Evolutionary conservation across 306 rosid genomes (phyloP).

Genomic region (Fagus crenata): DNA sequence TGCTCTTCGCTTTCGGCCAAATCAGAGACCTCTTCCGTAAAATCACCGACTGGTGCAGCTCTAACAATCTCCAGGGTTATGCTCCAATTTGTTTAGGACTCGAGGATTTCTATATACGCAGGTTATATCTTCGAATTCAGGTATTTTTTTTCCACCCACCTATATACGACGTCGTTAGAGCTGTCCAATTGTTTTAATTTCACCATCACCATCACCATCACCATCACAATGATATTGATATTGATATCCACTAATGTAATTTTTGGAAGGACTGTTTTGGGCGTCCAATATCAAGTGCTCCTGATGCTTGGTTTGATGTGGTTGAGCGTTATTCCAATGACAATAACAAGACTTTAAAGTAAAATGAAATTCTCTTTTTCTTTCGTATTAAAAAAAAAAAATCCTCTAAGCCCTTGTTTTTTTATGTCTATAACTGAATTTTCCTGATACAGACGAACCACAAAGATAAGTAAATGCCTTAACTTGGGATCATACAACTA

Average conservation of each 20-base stretch:
- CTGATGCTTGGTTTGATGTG: conserved; percentile 95
- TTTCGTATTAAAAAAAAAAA: no score
- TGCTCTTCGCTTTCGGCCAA: conserved; percentile 87
- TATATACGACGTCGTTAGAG: no score
- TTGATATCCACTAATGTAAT: neutral
- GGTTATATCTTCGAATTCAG: conserved; percentile 87
- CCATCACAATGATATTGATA: no score
- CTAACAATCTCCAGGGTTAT: conserved; percentile 78
- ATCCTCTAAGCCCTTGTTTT: neutral
- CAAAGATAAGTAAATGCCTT: conserved; percentile 61
- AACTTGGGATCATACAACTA: conserved; percentile 92
- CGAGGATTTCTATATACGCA: conserved; percentile 84
- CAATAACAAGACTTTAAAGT: conserved; percentile 81
- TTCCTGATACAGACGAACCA: conserved; percentile 53
- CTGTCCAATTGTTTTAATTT: no score
- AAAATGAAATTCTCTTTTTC: neutral
- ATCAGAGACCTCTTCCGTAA: conserved; percentile 77
- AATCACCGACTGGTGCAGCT: conserved; percentile 59
- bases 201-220: no score
- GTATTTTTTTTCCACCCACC: conserved; percentile 22
- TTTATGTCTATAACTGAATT: no score
- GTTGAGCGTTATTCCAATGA: conserved; percentile 90
- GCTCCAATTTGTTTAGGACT: conserved; percentile 95
- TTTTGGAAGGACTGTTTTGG: conserved; percentile 78
- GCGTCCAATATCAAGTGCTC: conserved; percentile 87